A percentile compares a stretch with the other conserved stretches of the same genome.
phyloP scores from a whole-genome alignment of 2,329 filamentous ascomycete genomes.

The Chaetothyriales sp. region DNA sequence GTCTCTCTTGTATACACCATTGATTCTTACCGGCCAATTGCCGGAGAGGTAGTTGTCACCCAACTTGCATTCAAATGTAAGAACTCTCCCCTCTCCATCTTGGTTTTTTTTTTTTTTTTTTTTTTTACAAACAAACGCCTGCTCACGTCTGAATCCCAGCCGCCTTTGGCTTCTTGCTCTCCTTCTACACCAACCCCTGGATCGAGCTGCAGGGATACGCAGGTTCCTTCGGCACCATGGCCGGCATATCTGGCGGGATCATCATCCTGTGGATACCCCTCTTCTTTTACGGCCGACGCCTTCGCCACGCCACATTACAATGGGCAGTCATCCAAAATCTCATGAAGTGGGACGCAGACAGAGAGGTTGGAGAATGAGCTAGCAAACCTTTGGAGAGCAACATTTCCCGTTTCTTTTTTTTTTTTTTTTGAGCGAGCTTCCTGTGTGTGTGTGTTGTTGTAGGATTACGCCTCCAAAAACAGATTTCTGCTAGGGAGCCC shows the following conservation, averaged over 20 bases:
- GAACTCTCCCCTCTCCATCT: constrained; percentile 7
- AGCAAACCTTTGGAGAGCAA: too few species aligned
- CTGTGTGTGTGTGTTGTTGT: too few species aligned
- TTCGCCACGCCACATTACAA: constrained; percentile 34
- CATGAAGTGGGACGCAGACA: constrained; percentile 37
- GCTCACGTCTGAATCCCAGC: constrained; percentile 16
- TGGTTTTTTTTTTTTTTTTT: too few species aligned
- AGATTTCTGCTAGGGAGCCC: too few species aligned
- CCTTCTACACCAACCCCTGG: constrained; percentile 48
- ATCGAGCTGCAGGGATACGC: constrained; percentile 36
- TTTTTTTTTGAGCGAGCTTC: constrained; percentile 31
- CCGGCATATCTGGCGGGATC: constrained; percentile 35
- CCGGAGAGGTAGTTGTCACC: constrained; percentile 40
- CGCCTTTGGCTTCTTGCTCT: constrained; percentile 42
- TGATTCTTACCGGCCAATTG: constrained; percentile 42
- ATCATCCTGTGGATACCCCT: constrained; percentile 36
- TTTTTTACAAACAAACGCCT: too few species aligned
- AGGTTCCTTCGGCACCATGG: constrained; percentile 42
- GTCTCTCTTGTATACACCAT: constrained; percentile 43
- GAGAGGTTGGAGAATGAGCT: constrained; percentile 39
- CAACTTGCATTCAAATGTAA: constrained; percentile 41
- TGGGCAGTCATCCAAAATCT: constrained; percentile 31
- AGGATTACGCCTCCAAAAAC: too few species aligned
- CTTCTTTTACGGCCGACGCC: constrained; percentile 37
- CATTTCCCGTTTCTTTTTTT: too few species aligned